Conservation (phyloP, 805 yeast species). For the Saccharomyces eubayanus region DNA sequence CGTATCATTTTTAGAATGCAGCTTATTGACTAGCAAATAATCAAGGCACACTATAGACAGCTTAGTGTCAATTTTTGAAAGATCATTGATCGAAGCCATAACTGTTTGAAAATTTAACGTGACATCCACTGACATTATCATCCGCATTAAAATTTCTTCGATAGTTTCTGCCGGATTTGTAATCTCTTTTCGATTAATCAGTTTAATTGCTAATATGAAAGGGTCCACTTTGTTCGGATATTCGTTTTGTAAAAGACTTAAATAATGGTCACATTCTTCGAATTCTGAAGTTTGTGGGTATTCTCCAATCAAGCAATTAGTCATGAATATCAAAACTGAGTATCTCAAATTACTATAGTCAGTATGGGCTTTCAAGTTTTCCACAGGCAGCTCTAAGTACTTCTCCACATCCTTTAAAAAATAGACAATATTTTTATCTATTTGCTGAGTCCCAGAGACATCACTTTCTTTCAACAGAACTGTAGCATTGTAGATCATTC, state of each 20-base stretch:
- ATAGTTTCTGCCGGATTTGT: slow-evolving; percentile 7
- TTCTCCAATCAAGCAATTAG: slow-evolving; percentile 23
- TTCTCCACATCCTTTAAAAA: slow-evolving; percentile 12
- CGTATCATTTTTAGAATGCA: slow-evolving; percentile 23
- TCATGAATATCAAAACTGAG: slow-evolving; percentile 22
- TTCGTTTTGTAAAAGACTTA: slow-evolving; percentile 21
- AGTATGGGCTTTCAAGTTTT: slow-evolving; percentile 7
- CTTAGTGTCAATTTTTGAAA: slow-evolving; percentile 17
- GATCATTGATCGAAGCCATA: slow-evolving; percentile 24
- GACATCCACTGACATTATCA: slow-evolving; percentile 29
- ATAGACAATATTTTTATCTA: slow-evolving; percentile 4
- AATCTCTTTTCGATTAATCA: slow-evolving; percentile 11
- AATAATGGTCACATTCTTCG: slow-evolving; percentile 8
- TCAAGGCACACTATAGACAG: slow-evolving; percentile 30
- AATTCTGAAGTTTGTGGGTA: slow-evolving; percentile 2
- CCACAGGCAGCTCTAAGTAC: slow-evolving; percentile 10
- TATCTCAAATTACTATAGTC: slow-evolving; percentile 17
- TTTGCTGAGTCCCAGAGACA: not conserved
- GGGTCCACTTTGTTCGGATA: slow-evolving; percentile 28
- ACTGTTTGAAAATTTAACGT: slow-evolving; percentile 17
- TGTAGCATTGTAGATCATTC: slow-evolving; percentile 31
- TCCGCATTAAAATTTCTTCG: slow-evolving; percentile 31
- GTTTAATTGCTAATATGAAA: slow-evolving; percentile 24
- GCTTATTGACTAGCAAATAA: slow-evolving; percentile 29
- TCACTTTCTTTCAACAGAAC: slow-evolving; percentile 14